Conservation (phyloP, 2,329 filamentous ascomycete genomes). For the Didymella glomerata region DNA sequence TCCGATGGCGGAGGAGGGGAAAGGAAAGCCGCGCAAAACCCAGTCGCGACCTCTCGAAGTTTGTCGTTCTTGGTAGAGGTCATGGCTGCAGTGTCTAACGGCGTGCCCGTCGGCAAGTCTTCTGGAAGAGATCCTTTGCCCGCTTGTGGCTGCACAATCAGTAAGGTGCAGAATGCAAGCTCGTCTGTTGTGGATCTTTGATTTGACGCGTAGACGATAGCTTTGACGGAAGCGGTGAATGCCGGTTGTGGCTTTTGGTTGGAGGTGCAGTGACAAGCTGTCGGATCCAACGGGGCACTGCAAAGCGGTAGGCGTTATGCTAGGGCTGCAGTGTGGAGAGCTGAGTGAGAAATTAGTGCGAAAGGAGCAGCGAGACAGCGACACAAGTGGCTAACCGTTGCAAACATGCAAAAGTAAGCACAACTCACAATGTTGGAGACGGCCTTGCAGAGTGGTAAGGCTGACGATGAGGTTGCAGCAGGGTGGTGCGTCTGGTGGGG, state of each 20-base stretch:
- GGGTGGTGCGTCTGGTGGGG: background rate
- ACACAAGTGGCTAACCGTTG: conserved; percentile 4
- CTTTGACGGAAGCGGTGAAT: conserved; percentile 14
- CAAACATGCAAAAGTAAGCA: conserved; percentile 9
- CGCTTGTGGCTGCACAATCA: background rate
- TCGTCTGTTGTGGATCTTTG: conserved; percentile 1
- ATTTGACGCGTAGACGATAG: conserved; percentile 2
- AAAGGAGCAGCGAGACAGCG: background rate
- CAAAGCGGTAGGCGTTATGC: conserved; percentile 11
- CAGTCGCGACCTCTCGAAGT: conserved; percentile 36
- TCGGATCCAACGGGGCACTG: conserved; percentile 6
- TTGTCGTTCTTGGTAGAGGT: conserved; percentile 23
- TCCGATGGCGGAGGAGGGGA: conserved; percentile 34
- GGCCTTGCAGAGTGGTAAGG: conserved; percentile 10
- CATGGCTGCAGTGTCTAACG: conserved; percentile 19
- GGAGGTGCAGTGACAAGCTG: conserved; percentile 13
- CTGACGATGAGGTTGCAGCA: conserved; percentile 13
- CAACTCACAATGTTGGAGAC: background rate
- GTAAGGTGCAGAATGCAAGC: conserved; percentile 3
- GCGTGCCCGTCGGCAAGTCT: conserved; percentile 4
- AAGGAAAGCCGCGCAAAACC: conserved; percentile 44
- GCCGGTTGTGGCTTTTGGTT: conserved; percentile 12
- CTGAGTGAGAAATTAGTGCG: conserved; percentile 22
- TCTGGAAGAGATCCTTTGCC: background rate
- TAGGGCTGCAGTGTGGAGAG: conserved; percentile 7